Percentiles rank a stretch among this genome's conserved stretches.
Conservation (phyloP, 805 yeast genomes). For the Millerago galiae region DNA sequence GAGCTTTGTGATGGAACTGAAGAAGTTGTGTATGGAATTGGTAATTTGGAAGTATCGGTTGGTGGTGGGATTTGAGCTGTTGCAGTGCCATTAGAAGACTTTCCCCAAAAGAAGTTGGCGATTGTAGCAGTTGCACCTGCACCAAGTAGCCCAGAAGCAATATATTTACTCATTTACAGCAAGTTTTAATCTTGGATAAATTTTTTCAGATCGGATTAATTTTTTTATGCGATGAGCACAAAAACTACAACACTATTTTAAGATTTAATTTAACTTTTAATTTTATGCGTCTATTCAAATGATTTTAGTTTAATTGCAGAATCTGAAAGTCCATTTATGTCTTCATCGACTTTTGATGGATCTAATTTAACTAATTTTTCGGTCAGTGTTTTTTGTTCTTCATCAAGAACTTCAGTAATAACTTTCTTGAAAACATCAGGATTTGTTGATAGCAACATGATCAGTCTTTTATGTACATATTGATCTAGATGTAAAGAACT, state of each 20-base stretch:
- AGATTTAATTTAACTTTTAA: neutral
- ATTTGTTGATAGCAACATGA: slow-evolving; percentile 39
- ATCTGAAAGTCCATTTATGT: slow-evolving; percentile 11
- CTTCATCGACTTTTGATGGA: slow-evolving; percentile 10
- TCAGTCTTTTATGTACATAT: slow-evolving; percentile 41
- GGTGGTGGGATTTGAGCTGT: neutral
- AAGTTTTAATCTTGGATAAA: neutral
- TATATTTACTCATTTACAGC: slow-evolving; percentile 18
- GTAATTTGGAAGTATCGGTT: slow-evolving; percentile 4
- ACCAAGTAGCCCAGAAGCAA: slow-evolving; percentile 24
- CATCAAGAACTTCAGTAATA: slow-evolving; percentile 32
- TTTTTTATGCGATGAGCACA: neutral
- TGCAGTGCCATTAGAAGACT: slow-evolving; percentile 9
- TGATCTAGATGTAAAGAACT: slow-evolving; percentile 1
- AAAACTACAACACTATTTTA: too few relatives aligned
- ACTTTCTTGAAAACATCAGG: slow-evolving; percentile 44
- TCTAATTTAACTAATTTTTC: slow-evolving; percentile 38
- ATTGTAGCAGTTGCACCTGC: slow-evolving; percentile 26
- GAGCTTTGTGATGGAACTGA: slow-evolving; percentile 19
- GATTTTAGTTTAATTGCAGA: slow-evolving; percentile 46
- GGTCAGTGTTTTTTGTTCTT: slow-evolving; percentile 34
- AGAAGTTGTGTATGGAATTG: slow-evolving; percentile 7
- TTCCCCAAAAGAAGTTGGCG: slow-evolving; percentile 30
- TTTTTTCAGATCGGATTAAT: neutral
- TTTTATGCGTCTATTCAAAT: slow-evolving; percentile 27